Percentiles rank a stretch among this genome's conserved stretches.
These are phyloP conservation scores for Niveomyces coronatus DNA, from an alignment of 2,329 filamentous ascomycete species.

Conservation along the genomic window DNA sequence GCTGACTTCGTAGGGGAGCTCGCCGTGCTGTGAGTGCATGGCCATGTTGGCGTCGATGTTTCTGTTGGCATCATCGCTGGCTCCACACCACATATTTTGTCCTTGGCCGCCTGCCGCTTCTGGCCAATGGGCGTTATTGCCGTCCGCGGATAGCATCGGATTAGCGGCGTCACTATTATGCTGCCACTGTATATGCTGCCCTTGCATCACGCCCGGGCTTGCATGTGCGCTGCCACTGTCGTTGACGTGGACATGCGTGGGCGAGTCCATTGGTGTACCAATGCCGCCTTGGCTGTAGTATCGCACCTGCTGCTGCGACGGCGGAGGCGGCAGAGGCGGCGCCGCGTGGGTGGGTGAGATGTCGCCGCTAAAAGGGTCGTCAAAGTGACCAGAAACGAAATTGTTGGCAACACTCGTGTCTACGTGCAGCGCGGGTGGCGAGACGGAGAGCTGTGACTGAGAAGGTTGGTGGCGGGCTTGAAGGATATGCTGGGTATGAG, in stretches of 20 bases:
- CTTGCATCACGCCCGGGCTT: constrained; percentile 15
- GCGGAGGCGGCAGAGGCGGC: constrained; percentile 12
- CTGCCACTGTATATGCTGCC: constrained; percentile 12
- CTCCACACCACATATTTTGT: constrained; percentile 20
- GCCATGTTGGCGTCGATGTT: constrained; percentile 23
- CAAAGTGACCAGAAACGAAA: constrained; percentile 27
- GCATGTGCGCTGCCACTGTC: too few relatives aligned
- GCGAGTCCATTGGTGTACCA: constrained; percentile 29
- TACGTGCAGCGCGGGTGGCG: constrained; percentile 14
- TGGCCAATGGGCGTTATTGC: constrained; percentile 1
- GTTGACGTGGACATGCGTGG: too few relatives aligned
- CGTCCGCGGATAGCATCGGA: too few relatives aligned
- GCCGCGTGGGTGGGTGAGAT: constrained; percentile 16
- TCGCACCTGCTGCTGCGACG: constrained; percentile 13
- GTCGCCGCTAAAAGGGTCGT: constrained; percentile 29
- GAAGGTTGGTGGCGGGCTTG: neutral
- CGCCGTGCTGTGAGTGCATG: constrained; percentile 10
- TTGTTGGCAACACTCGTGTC: constrained; percentile 16
- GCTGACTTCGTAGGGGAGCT: constrained; percentile 9
- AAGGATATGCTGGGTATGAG: constrained; percentile 10
- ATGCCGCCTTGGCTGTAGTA: constrained; percentile 23
- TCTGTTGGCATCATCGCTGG: constrained; percentile 21
- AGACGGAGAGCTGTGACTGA: constrained; percentile 10
- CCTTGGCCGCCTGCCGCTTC: constrained; percentile 9
- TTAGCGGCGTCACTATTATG: too few relatives aligned